phyloP scores from a whole-genome alignment of 228 moss, liverwort and hornwort genomes.

The Sphagnum fallax region DNA sequence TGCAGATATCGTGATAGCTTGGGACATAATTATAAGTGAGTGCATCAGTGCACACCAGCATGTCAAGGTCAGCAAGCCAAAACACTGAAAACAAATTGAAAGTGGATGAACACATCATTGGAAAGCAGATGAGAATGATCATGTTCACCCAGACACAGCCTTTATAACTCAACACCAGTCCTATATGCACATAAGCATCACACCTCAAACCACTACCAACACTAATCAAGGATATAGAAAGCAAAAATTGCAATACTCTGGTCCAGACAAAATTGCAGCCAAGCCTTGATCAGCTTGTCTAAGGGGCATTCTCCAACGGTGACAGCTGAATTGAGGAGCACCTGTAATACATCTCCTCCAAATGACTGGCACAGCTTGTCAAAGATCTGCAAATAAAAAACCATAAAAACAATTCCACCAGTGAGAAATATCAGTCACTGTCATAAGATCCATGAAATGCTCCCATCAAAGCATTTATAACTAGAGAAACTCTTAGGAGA shows the following conservation, averaged over 20 bases:
- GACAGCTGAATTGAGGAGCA: slow-evolving; percentile 85
- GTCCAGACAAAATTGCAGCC: slow-evolving; percentile 76
- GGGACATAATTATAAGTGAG: slow-evolving; percentile 92
- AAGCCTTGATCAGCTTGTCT: slow-evolving; percentile 58
- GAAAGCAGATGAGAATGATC: no score
- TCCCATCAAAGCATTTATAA: no score
- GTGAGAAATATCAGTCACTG: no score
- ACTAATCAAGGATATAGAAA: slow-evolving; percentile 76
- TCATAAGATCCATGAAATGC: no score
- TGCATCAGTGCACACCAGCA: slow-evolving; percentile 67
- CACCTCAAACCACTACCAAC: not conserved
- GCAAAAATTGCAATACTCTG: slow-evolving; percentile 75
- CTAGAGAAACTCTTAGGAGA: no score
- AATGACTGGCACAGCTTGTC: slow-evolving; percentile 98
- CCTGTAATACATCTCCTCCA: slow-evolving; percentile 91
- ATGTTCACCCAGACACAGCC: no score
- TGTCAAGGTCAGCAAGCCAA: slow-evolving; percentile 27
- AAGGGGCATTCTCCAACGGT: slow-evolving; percentile 62
- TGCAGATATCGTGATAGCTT: slow-evolving; percentile 96
- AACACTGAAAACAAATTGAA: not conserved
- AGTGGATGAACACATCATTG: not conserved
- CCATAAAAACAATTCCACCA: not conserved
- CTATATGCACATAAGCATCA: no score
- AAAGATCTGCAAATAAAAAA: slow-evolving; percentile 71
- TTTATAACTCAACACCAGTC: no score